These are phyloP conservation scores for Mortierella sp. DNA, from an alignment of 371 early-diverging fungal species.

Conservation along the genomic window DNA sequence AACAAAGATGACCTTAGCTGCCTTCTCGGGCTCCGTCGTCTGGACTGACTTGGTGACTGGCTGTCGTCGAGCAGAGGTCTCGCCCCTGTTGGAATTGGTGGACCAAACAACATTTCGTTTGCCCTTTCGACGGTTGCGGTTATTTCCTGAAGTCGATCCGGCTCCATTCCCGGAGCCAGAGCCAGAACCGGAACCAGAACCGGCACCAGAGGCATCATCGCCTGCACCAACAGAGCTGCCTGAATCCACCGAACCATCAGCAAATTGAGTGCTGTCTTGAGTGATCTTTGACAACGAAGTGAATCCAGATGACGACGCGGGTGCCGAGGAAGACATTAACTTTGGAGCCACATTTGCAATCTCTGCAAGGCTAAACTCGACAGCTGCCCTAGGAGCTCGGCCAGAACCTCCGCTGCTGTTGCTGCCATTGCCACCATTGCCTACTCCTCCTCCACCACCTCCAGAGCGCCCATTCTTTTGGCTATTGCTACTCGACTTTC, in stretches of 20 bases:
- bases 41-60: conserved; percentile 3
- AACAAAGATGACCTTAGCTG: conserved; percentile 51
- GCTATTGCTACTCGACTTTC: background rate
- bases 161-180: too few species aligned
- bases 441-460: background rate
- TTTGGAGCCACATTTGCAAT: conserved; percentile 47
- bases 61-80: conserved; percentile 29
- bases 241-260: too few species aligned
- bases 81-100: conserved; percentile 50
- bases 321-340: conserved; percentile 14
- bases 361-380: conserved; percentile 43
- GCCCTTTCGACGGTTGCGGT: conserved; percentile 24
- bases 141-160: background rate
- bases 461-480: conserved; percentile 27
- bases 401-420: conserved; percentile 14
- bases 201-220: background rate
- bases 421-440: conserved; percentile 7
- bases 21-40: conserved; percentile 16
- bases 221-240: too few species aligned
- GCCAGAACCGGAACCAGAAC: background rate
- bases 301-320: too few species aligned
- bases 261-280: too few species aligned
- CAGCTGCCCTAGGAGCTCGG: conserved; percentile 28
- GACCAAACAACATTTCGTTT: conserved; percentile 39
- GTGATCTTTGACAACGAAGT: too few species aligned